Evolutionary conservation across 441 rosid species (phyloP).

Genomic region (Capsella rubella): DNA sequence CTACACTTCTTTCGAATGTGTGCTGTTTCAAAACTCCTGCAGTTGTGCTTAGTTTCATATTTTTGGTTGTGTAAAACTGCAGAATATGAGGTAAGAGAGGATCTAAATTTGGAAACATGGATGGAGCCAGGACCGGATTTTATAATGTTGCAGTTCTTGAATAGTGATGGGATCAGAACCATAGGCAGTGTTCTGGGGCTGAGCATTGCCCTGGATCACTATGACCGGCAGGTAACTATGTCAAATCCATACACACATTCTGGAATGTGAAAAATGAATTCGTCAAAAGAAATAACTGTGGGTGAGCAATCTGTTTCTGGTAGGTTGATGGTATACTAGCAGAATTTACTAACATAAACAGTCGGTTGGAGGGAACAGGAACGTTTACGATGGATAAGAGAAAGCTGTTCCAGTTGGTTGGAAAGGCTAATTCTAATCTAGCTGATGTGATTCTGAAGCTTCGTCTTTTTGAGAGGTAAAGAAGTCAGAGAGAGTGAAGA

Average conservation of each 20-base stretch:
- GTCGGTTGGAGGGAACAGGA: constrained; percentile 93
- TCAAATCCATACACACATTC: constrained; percentile 15
- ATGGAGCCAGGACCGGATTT: constrained; percentile 91
- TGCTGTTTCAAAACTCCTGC: neutral
- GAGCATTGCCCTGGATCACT: constrained; percentile 95
- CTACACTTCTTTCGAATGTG: constrained; percentile 18
- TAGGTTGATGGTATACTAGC: constrained; percentile 99
- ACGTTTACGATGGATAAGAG: constrained; percentile 95
- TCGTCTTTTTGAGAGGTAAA: constrained; percentile 96
- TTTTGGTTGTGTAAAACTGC: constrained; percentile 43
- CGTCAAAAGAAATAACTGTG: neutral
- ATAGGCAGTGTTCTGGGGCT: constrained; percentile 97
- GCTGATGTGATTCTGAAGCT: constrained; percentile 97
- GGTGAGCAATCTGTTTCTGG: constrained; percentile 15
- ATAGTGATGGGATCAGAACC: constrained; percentile 85
- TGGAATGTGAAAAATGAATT: constrained; percentile 5
- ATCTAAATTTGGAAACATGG: constrained; percentile 74
- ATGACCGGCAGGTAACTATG: constrained; percentile 87
- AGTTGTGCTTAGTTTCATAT: constrained; percentile 13
- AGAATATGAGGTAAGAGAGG: constrained; percentile 95
- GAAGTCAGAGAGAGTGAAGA: neutral
- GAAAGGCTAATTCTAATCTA: constrained; percentile 90
- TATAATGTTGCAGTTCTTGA: constrained; percentile 86
- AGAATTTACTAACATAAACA: constrained; percentile 93
- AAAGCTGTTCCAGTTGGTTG: constrained; percentile 93